phyloP scores from a whole-genome alignment of 2,329 filamentous ascomycete species.

The Septoria linicola region DNA sequence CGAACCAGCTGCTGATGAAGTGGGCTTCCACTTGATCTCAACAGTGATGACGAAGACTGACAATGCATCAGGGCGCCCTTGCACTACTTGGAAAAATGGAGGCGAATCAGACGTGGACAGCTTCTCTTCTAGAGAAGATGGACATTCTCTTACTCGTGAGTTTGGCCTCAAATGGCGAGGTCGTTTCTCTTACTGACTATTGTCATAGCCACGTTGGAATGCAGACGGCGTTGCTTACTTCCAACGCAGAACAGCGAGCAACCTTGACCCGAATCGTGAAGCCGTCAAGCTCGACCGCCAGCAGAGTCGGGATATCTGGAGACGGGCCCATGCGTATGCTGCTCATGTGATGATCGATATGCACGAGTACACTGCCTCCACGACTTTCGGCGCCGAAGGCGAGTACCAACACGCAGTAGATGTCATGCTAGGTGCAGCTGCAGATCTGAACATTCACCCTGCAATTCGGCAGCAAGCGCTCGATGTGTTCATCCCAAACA shows the following conservation, averaged over 20 bases:
- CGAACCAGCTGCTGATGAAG: conserved; percentile 39
- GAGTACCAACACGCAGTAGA: conserved; percentile 39
- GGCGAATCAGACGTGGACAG: conserved; percentile 36
- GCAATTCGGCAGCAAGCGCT: conserved; percentile 35
- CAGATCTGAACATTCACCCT: conserved; percentile 28
- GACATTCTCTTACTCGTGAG: conserved; percentile 25
- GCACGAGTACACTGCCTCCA: conserved; percentile 39
- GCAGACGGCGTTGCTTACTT: conserved; percentile 41
- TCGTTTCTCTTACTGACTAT: too few relatives aligned
- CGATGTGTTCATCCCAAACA: conserved; percentile 34
- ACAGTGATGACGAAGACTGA: too few relatives aligned
- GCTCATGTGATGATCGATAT: conserved; percentile 40
- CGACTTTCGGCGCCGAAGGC: conserved; percentile 31
- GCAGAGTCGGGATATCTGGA: conserved; percentile 36
- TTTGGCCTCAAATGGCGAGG: too few relatives aligned
- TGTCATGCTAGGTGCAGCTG: conserved; percentile 22
- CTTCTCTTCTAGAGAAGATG: conserved; percentile 36
- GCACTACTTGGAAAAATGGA: conserved; percentile 40
- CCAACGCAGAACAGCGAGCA: conserved; percentile 38
- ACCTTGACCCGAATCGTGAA: conserved; percentile 41
- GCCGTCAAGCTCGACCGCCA: conserved; percentile 39
- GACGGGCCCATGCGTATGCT: conserved; percentile 22
- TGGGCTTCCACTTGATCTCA: too few relatives aligned
- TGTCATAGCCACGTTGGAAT: conserved; percentile 40
- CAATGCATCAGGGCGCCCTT: conserved; percentile 32